Evolutionary conservation across 768 basidiomycete species (phyloP).

Genomic region (Coprinopsis cinerea): DNA sequence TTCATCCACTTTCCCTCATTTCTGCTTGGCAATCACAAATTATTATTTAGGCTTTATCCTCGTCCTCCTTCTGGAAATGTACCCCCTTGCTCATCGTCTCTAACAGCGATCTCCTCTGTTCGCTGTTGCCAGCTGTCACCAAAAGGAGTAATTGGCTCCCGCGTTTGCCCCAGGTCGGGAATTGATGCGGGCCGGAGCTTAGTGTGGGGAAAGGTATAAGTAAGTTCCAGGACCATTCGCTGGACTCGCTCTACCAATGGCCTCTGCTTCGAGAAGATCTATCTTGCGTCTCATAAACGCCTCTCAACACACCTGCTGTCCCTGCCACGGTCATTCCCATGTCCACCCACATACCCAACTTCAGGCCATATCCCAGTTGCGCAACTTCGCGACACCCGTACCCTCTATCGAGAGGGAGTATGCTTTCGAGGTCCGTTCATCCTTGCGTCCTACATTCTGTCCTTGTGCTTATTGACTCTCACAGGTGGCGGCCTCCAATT

Average conservation of each 20-base stretch:
- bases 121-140: background rate
- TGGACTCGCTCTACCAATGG: slow-evolving; percentile 27
- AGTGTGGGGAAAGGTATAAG: background rate
- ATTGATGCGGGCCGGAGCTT: background rate
- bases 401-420: slow-evolving; percentile 76
- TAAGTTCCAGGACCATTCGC: background rate
- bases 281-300: slow-evolving; percentile 74
- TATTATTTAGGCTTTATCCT: no score
- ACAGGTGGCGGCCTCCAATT: slow-evolving; percentile 80
- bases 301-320: slow-evolving; percentile 68
- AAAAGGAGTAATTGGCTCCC: background rate
- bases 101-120: no score
- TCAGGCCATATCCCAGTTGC: slow-evolving; percentile 52
- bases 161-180: no score
- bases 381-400: slow-evolving; percentile 76
- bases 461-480: slow-evolving; percentile 1
- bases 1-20: background rate
- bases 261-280: slow-evolving; percentile 49
- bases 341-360: slow-evolving; percentile 36
- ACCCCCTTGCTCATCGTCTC: no score
- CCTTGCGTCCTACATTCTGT: background rate
- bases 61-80: no score
- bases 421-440: slow-evolving; percentile 69
- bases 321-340: slow-evolving; percentile 63
- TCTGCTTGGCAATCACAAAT: no score